Evolutionary conservation across 1,139 yeast genomes (phyloP), one percentile per base, ranked within the genome.

Genomic region (Eremothecium cymbalariae): DNA sequence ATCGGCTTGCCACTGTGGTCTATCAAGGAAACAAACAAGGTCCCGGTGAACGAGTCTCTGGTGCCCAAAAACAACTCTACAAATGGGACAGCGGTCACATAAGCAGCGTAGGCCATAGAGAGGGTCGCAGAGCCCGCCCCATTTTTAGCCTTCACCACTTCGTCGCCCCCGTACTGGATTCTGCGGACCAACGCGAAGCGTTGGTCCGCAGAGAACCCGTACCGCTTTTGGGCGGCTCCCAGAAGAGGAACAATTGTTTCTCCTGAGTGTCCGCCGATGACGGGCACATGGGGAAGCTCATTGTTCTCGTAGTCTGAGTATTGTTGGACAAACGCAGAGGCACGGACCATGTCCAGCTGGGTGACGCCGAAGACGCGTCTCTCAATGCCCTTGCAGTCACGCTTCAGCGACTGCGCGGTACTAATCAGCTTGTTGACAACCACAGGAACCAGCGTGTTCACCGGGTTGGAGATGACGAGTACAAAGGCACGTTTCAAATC

Each of bases 81-180:
- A 30, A 78, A 73, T 37, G 75, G 62, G 48, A 74, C 73, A 37
- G 86, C 72, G 50, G 84, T 75, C 61, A 81, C 74, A 59, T 77
- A 88, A 50, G 93, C 95, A 34, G 96, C 95, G 60, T 85, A 90
- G 34, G 96, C 96, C 96, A 88, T 88, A 38, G 95, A 83, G 49
- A 88, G 70, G 34, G 97, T 88, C 45, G 95, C 95, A 34, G 95
- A 83, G 40, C 96, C 96, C 45, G 80, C 77, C 55, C 96, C 96
- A 59, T 84, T 80, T 70, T 88, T 88, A 52, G 96, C 96, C 65
- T 81, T 70, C 51, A 88, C 96, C 50, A 88, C 94, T 67, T 88
- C 96, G 59, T 88, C 96, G 65, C 96, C 96, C 59, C 96, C 97
- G 59, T 79, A 85, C 67, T 86, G 96, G 58, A 86, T 85, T 64